Evolutionary conservation across 352 stramenopile genomes (phyloP).

Genomic region (Phytophthora hybrid): DNA sequence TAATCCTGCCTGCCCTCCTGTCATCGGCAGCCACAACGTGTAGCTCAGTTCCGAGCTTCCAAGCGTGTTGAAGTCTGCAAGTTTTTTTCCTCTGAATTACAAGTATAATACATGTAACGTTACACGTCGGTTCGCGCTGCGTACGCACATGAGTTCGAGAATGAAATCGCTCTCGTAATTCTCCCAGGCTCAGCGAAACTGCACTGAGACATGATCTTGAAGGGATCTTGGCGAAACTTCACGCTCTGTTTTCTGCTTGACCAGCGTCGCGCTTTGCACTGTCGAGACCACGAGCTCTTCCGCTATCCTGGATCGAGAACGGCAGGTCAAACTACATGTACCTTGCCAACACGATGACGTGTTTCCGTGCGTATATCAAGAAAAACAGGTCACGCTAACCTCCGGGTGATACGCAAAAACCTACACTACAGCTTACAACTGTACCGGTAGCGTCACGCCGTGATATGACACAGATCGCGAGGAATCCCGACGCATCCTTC

Average conservation of each 20-base stretch:
- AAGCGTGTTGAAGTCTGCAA: no score
- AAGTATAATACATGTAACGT: no score
- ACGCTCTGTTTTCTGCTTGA: slow-evolving; percentile 9
- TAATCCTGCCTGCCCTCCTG: no score
- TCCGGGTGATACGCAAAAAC: no score
- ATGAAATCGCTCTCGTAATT: background rate
- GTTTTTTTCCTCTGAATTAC: no score
- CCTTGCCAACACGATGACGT: background rate
- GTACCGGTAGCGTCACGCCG: background rate
- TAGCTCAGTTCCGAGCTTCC: no score
- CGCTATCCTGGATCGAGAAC: slow-evolving; percentile 3
- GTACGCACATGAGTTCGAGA: background rate
- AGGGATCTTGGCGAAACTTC: slow-evolving; percentile 16
- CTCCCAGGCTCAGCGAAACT: slow-evolving; percentile 8
- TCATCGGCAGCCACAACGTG: no score
- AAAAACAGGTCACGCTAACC: no score
- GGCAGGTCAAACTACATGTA: slow-evolving; percentile 4
- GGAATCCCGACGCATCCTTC: slow-evolving; percentile 20
- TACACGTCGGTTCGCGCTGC: no score
- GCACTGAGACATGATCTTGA: slow-evolving; percentile 23
- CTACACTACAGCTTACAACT: no score
- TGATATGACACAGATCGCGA: background rate
- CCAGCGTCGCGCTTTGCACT: slow-evolving; percentile 2
- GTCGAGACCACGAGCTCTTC: slow-evolving; percentile 10
- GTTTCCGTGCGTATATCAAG: background rate